A percentile compares a stretch with the other conserved stretches of the same genome.
Evolutionary conservation across 1,139 yeast genomes (phyloP).

Genomic region (Yamadazyma conglobata): DNA sequence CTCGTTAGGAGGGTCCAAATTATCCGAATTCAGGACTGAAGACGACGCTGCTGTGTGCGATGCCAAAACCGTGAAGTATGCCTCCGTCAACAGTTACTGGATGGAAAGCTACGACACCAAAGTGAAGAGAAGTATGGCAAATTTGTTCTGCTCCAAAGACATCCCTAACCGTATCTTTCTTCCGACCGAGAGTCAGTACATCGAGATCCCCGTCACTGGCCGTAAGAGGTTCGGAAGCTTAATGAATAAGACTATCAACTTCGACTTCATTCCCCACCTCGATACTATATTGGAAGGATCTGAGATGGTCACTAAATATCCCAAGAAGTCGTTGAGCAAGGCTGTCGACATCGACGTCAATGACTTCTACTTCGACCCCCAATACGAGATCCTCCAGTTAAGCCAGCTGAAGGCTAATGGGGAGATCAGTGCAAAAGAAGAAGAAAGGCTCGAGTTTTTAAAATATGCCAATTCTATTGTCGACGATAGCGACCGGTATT

Average conservation of each 20-base stretch:
- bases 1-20: conserved; percentile 21
- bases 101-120: conserved; percentile 34
- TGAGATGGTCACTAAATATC: conserved; percentile 5
- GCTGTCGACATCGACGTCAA: conserved; percentile 19
- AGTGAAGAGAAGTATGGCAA: conserved; percentile 33
- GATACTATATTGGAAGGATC: conserved; percentile 2
- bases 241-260: conserved; percentile 7
- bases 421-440: conserved; percentile 19
- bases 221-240: conserved; percentile 23
- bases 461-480: conserved; percentile 28
- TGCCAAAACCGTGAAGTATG: conserved; percentile 18
- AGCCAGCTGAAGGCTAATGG: conserved; percentile 17
- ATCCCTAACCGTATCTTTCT: conserved; percentile 28
- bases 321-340: conserved; percentile 8
- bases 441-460: conserved; percentile 27
- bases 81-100: conserved; percentile 33
- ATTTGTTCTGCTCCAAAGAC: conserved; percentile 32
- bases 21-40: conserved; percentile 17
- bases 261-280: neutral
- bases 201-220: conserved; percentile 30
- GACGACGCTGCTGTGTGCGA: conserved; percentile 24
- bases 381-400: conserved; percentile 25
- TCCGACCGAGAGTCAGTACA: conserved; percentile 23
- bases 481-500: conserved; percentile 32
- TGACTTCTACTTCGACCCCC: conserved; percentile 35